A percentile compares a stretch with the other conserved stretches of the same genome.
phyloP scores from a whole-genome alignment of 352 stramenopile genomes.

The Thalassiosira pacifica region DNA sequence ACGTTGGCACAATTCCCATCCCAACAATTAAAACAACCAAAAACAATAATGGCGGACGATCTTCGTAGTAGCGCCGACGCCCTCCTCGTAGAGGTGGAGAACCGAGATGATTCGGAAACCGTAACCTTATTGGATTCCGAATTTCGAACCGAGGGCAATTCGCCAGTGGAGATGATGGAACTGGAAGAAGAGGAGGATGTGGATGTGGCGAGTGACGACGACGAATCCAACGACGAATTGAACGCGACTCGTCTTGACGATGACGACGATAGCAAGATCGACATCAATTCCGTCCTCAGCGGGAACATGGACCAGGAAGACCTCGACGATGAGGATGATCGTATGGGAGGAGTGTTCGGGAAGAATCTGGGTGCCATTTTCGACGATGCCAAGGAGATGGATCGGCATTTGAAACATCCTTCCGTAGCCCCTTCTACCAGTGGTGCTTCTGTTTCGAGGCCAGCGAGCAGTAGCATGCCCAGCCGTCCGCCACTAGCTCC shows the following conservation, averaged over 20 bases:
- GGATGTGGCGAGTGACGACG: constrained; percentile 12
- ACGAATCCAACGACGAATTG: constrained; percentile 21
- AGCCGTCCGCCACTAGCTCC: constrained; percentile 55
- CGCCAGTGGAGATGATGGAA: background rate
- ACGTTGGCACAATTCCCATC: background rate
- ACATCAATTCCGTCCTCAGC: constrained; percentile 62
- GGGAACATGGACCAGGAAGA: constrained; percentile 30
- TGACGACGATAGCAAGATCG: constrained; percentile 45
- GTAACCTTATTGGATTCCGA: constrained; percentile 15
- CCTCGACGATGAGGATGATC: constrained; percentile 11
- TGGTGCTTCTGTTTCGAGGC: background rate
- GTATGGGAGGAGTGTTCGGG: constrained; percentile 30
- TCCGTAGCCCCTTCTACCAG: no score
- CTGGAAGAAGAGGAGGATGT: background rate
- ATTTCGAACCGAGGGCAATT: constrained; percentile 21
- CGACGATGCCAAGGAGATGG: constrained; percentile 42
- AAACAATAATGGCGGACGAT: constrained; percentile 3
- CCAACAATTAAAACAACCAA: background rate
- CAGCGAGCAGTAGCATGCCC: background rate
- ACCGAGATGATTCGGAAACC: constrained; percentile 44
- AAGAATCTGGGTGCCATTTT: constrained; percentile 59
- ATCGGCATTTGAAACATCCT: constrained; percentile 28
- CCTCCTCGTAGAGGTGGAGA: background rate
- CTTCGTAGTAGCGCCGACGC: background rate
- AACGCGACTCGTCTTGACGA: constrained; percentile 42